Base-by-base conservation (phyloP, 1,139 yeast genomes). In the Debaryomyces singareniensis region DNA sequence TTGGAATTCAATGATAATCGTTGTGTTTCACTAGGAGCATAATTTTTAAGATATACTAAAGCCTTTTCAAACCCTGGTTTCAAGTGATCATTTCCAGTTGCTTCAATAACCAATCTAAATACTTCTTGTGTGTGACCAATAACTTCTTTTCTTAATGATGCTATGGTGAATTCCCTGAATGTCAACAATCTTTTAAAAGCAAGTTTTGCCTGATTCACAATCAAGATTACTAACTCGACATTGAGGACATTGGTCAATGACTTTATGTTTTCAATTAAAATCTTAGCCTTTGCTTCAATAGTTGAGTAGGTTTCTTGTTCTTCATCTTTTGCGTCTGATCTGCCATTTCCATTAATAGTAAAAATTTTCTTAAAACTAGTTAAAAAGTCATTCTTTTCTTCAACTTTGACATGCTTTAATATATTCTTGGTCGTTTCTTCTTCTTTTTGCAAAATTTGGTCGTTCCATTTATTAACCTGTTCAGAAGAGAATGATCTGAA, bases 1-100 rank as follows among this genome's bases (percentile, higher is more conserved):
- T 49, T 53, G 14, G 30, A 24, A 12, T 41, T 38, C 20, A 40
- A 40, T 10, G 46, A 38, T 7, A 45, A 30, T 23, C 39, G 40
- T 7, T 49, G 29, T 22, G 61, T 51, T 26, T 70, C 70, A 13
- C 66, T 68, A 0, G 94, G 89, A 38, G 82, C 79, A 46, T 86
- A 91, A 24, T 75, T 71, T 34, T 76, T 70, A 35, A 91, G 61
- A 29, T 86, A 73, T 2, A 61, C 61, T 30, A 87, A 61, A 0
- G 97, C 96, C 44, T 78, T 81, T 28, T 76, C 79, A 50, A 91
- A 91, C 0, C 97, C 97, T 0, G 77, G 78, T 37, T 71, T 70
- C 13, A 91, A 68, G 54, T 91, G 97, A 15, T 74, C 66, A 13
- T 68, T 67, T 3, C 91, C 84, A n/a, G 89, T 61, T 4, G 73